Evolutionary conservation across 352 stramenopile genomes (phyloP).

Genomic region (Phytophthora sansomeana): DNA sequence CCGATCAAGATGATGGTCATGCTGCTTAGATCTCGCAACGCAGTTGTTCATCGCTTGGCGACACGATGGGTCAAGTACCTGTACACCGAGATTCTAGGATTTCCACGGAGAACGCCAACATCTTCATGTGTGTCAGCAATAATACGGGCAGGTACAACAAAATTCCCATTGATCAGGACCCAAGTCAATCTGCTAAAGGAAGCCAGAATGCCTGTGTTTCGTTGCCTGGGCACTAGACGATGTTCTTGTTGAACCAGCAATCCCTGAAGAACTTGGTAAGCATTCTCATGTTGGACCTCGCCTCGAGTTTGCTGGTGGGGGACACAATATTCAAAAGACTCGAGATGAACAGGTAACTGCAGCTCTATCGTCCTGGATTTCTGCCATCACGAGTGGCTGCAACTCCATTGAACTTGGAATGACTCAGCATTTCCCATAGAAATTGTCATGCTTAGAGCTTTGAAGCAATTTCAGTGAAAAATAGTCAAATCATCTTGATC

Average conservation of each 20-base stretch:
- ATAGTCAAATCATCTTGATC: too few species aligned
- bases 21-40: conserved; percentile 33
- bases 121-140: conserved; percentile 52
- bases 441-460: too few species aligned
- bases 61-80: conserved; percentile 40
- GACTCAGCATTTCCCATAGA: conserved; percentile 29
- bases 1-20: conserved; percentile 38
- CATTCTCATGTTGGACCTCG: conserved; percentile 42
- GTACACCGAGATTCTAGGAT: conserved; percentile 51
- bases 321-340: conserved; percentile 76
- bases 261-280: conserved; percentile 49
- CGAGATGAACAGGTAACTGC: conserved; percentile 40
- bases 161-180: conserved; percentile 48
- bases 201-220: conserved; percentile 41
- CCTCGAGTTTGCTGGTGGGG: conserved; percentile 52
- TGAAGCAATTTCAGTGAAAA: too few species aligned
- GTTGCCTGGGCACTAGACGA: conserved; percentile 58
- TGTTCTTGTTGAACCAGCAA: conserved; percentile 48
- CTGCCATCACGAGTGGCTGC: conserved; percentile 18
- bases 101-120: conserved; percentile 33
- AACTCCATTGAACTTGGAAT: conserved; percentile 22
- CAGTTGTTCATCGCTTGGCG: conserved; percentile 33
- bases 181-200: conserved; percentile 37
- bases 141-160: conserved; percentile 50
- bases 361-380: conserved; percentile 41